Conservation (phyloP, 2,329 filamentous ascomycete species). For the Kalmusia sp. region DNA sequence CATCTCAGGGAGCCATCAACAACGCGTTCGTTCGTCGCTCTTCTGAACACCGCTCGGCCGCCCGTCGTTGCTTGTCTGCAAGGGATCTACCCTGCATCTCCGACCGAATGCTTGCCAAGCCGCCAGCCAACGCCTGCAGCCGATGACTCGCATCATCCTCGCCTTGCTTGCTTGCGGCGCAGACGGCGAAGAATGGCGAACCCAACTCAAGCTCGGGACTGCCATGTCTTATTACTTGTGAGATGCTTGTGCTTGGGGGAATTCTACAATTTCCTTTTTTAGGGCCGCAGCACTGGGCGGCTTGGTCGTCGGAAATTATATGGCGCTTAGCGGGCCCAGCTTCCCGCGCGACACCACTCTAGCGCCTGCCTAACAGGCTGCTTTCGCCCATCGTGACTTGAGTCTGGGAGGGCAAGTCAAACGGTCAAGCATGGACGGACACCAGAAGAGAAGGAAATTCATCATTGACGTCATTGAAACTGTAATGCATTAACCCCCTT, state of each 20-base stretch:
- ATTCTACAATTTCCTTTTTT: slow-evolving; percentile 22
- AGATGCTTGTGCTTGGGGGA: slow-evolving; percentile 1
- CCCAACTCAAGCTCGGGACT: not conserved
- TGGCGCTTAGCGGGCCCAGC: slow-evolving; percentile 21
- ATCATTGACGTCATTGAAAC: slow-evolving; percentile 3
- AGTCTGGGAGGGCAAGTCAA: not conserved
- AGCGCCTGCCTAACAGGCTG: not conserved
- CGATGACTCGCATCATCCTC: slow-evolving; percentile 13
- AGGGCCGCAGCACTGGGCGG: slow-evolving; percentile 14
- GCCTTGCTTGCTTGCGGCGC: not conserved
- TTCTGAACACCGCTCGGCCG: not conserved
- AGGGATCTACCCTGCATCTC: slow-evolving; percentile 13
- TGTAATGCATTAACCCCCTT: not conserved
- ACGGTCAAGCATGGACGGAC: not conserved
- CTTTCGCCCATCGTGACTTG: not conserved
- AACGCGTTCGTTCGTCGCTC: not conserved
- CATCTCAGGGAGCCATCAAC: not conserved
- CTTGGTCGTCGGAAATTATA: slow-evolving; percentile 36
- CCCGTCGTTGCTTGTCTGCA: slow-evolving; percentile 6
- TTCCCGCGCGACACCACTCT: not conserved
- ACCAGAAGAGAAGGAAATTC: not conserved
- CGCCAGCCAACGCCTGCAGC: slow-evolving; percentile 9
- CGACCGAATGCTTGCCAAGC: slow-evolving; percentile 3
- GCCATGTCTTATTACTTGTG: not conserved
- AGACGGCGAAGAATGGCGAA: not conserved